Percentiles rank a stretch among this genome's conserved stretches.
Conservation (phyloP, 225 moss, liverwort and hornwort species). For the Takakia lepidozioides region DNA sequence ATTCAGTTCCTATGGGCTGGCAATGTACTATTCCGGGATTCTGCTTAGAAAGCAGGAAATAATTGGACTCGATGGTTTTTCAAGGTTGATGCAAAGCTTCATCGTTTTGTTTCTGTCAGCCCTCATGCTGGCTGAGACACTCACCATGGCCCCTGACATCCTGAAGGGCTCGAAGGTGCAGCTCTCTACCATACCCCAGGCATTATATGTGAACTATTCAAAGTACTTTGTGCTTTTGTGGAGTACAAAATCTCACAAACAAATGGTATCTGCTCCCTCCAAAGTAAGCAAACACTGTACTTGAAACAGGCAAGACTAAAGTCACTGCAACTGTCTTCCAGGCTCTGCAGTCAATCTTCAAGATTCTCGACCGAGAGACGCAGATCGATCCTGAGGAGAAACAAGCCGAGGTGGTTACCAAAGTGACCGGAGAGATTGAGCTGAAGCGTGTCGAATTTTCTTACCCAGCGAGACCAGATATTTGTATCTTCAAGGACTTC, state of each 20-base stretch:
- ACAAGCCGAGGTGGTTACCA: constrained; percentile 20
- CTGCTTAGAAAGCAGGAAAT: constrained; percentile 10
- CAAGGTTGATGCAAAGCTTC: constrained; percentile 34
- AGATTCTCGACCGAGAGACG: constrained; percentile 34
- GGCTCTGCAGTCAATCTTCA: constrained; percentile 30
- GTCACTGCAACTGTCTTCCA: constrained; percentile 5
- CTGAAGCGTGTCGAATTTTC: constrained; percentile 35
- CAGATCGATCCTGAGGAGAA: constrained; percentile 39
- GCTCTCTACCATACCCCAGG: neutral
- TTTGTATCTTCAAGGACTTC: constrained; percentile 42
- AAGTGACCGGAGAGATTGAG: constrained; percentile 30
- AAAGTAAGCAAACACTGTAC: no score
- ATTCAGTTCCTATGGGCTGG: constrained; percentile 47
- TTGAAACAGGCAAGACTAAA: no score
- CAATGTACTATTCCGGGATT: constrained; percentile 33
- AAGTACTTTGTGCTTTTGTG: neutral
- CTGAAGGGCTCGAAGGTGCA: constrained; percentile 14
- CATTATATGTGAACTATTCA: neutral
- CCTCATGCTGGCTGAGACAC: constrained; percentile 38
- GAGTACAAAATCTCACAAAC: neutral
- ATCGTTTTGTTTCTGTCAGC: constrained; percentile 48
- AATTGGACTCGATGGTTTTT: constrained; percentile 23
- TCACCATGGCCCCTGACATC: constrained; percentile 40
- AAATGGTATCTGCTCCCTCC: no score
- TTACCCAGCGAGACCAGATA: constrained; percentile 41